Evolutionary conservation across 805 yeast species (phyloP).

Genomic region (Yarrowia divulgata): DNA sequence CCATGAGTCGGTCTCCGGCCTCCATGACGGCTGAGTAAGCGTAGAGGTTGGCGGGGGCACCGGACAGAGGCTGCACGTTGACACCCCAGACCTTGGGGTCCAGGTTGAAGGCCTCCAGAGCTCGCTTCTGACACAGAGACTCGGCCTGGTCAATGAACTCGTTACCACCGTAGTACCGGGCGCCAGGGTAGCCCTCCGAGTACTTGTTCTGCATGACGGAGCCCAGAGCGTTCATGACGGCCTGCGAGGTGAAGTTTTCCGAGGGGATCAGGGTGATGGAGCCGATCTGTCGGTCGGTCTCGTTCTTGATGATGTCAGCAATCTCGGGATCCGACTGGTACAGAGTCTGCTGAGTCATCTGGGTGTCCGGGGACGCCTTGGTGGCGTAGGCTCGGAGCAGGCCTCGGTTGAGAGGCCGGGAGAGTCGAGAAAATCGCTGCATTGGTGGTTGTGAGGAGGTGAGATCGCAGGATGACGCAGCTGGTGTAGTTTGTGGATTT

Average conservation of each 20-base stretch:
- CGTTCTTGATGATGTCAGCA: constrained; percentile 74
- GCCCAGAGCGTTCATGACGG: constrained; percentile 93
- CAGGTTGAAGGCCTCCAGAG: constrained; percentile 79
- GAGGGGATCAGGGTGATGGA: constrained; percentile 93
- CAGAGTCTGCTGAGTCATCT: constrained; percentile 23
- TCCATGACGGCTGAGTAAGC: constrained; percentile 88
- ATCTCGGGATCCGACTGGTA: constrained; percentile 58
- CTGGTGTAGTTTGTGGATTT: neutral
- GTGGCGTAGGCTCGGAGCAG: constrained; percentile 1
- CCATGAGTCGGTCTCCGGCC: constrained; percentile 94
- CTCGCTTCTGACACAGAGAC: constrained; percentile 87
- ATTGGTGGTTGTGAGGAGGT: neutral
- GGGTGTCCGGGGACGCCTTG: constrained; percentile 15
- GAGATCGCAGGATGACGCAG: neutral
- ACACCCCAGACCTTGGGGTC: constrained; percentile 93
- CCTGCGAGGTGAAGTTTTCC: constrained; percentile 93
- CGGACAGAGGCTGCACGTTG: constrained; percentile 92
- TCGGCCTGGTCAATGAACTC: constrained; percentile 93
- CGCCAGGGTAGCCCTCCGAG: constrained; percentile 98
- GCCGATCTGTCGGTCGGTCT: constrained; percentile 85
- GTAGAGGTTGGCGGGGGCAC: constrained; percentile 95
- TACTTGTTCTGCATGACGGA: constrained; percentile 97
- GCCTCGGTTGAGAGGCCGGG: constrained; percentile 8
- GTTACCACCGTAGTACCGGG: constrained; percentile 97
- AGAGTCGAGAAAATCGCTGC: constrained; percentile 16